Base-by-base conservation (phyloP, 2,329 filamentous ascomycete species). In the Thyridium curvatum region DNA sequence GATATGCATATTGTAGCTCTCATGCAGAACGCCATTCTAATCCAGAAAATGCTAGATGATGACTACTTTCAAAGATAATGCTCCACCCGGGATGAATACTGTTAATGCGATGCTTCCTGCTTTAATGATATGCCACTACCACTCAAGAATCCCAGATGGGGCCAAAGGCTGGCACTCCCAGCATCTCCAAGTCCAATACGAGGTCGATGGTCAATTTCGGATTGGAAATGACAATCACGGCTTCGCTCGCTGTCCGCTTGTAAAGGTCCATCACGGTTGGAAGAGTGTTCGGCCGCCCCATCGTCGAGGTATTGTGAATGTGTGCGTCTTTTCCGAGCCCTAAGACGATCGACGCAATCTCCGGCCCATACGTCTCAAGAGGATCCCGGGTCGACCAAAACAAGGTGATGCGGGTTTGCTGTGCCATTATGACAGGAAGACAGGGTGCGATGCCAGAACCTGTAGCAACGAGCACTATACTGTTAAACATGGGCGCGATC, bases 141-240 rank as follows among this genome's bases (percentile, higher is more conserved):
- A n/a, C n/a, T n/a, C 14, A 48, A 30, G 49, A 52, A 44, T 89
- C 85, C 64, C 82, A 89, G 49, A 89, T 85, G 8, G 84, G 81
- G 7, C 84, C 85, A 60, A 74, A 88, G 8, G 82, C 82, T 3
- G 77, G 70, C 8, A 87, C 59, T 0, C 82, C 81, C 40, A 79
- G 68, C 30, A 67, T 70, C 60, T 87, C 82, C 37, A 89, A 61
- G 8, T 73, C 79, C 53, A 80, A 84, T 1, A 88, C 82, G 2
- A 88, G 69, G 61, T 76, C 77, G 51, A 71, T 71, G 14, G 83
- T 87, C 28, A 86, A 71, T 41, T 61, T 71, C 41, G 80, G 76
- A 54, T 88, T 89, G 40, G 79, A 79, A 50, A 89, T 82, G 43
- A 87, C 72, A 52, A 86, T 80, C 30, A 87, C 81, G 3, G 82